phyloP scores from a whole-genome alignment of 352 stramenopile genomes.

The Salisapilia sapeloensis region DNA sequence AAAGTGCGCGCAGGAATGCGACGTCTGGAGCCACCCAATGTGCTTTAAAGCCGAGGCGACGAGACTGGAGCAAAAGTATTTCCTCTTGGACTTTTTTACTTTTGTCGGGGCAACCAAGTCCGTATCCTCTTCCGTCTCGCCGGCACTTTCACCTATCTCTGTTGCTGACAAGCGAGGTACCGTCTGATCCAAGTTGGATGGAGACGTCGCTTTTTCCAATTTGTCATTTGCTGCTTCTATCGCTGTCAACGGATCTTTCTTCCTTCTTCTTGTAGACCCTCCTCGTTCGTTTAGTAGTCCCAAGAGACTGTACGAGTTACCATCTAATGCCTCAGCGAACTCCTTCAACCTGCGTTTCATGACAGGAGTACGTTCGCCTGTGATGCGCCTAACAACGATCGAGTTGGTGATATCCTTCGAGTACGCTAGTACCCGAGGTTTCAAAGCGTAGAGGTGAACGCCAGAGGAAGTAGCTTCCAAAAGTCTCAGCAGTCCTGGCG shows the following conservation, averaged over 20 bases:
- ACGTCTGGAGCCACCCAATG: constrained; percentile 56
- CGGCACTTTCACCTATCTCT: too few relatives aligned
- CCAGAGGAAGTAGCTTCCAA: constrained; percentile 66
- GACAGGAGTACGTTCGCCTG: constrained; percentile 17
- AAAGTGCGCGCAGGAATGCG: constrained; percentile 51
- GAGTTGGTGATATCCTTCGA: constrained; percentile 58
- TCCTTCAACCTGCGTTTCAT: constrained; percentile 16
- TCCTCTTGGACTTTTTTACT: constrained; percentile 25
- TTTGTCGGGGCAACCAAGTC: too few relatives aligned
- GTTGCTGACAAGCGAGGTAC: too few relatives aligned
- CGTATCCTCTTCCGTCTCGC: too few relatives aligned
- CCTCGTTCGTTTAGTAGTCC: constrained; percentile 37
- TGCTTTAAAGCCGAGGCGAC: constrained; percentile 64
- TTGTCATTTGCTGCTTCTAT: constrained; percentile 4
- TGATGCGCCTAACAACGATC: constrained; percentile 55
- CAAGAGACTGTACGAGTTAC: constrained; percentile 74
- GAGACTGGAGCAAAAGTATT: constrained; percentile 79
- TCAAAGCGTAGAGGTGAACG: constrained; percentile 67
- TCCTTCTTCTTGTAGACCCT: too few relatives aligned
- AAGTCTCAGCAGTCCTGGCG: constrained; percentile 38
- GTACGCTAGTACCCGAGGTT: constrained; percentile 61
- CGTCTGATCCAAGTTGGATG: not conserved
- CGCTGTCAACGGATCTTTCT: constrained; percentile 9
- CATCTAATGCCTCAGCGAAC: constrained; percentile 55
- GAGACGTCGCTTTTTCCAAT: constrained; percentile 4